phyloP scores from a whole-genome alignment of 2,329 filamentous ascomycete genomes.

The Volutella citrinella region DNA sequence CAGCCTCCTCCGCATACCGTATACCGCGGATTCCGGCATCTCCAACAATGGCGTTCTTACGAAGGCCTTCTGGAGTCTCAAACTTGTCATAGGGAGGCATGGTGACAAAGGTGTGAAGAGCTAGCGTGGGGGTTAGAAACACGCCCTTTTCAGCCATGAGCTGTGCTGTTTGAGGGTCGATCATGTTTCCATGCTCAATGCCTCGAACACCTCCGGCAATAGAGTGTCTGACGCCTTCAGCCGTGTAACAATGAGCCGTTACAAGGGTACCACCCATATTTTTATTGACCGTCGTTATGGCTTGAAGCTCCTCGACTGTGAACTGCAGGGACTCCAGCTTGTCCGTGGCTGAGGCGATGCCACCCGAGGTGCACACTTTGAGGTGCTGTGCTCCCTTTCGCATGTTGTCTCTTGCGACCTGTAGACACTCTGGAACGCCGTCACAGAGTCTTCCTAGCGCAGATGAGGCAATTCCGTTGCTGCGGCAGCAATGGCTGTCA shows the following conservation, averaged over 20 bases:
- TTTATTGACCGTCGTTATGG: constrained; percentile 49
- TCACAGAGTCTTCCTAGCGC: too few relatives aligned
- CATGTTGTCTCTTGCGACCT: constrained; percentile 51
- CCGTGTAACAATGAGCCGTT: constrained; percentile 57
- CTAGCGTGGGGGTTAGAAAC: constrained; percentile 53
- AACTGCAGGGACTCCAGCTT: constrained; percentile 53
- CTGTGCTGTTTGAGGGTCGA: constrained; percentile 41
- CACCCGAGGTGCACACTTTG: constrained; percentile 60
- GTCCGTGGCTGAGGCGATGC: constrained; percentile 55
- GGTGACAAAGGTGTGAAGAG: constrained; percentile 49
- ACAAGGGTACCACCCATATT: constrained; percentile 50
- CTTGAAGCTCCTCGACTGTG: constrained; percentile 52
- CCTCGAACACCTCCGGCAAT: constrained; percentile 53
- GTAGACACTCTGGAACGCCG: constrained; percentile 53
- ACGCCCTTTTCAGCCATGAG: constrained; percentile 47
- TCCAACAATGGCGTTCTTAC: constrained; percentile 52
- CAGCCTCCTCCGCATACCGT: constrained; percentile 47
- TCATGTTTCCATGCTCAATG: constrained; percentile 47
- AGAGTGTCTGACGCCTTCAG: constrained; percentile 50
- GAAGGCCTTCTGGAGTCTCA: constrained; percentile 39
- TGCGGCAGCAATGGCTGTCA: constrained; percentile 46
- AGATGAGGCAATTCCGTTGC: too few relatives aligned
- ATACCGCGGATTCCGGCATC: constrained; percentile 43
- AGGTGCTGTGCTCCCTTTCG: constrained; percentile 57
- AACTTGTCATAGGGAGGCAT: constrained; percentile 41